A percentile compares a stretch with the other conserved stretches of the same genome.
phyloP scores from a whole-genome alignment of 768 basidiomycete species.

The Ramaria rubella region DNA sequence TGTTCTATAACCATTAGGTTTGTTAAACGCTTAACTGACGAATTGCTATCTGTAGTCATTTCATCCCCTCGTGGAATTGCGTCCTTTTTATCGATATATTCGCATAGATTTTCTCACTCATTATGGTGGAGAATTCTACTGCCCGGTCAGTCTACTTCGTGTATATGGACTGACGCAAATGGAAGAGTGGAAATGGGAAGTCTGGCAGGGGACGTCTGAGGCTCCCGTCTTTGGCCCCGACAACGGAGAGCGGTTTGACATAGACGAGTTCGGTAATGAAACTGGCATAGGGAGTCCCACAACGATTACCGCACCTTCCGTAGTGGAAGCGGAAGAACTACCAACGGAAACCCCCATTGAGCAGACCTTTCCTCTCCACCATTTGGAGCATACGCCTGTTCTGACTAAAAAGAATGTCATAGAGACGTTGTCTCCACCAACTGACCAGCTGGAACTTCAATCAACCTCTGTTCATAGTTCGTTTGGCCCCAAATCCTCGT shows the following conservation, averaged over 20 bases:
- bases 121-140: conserved; percentile 94
- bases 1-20: neutral
- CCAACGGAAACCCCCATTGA: neutral
- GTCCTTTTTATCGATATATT: conserved; percentile 88
- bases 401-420: neutral
- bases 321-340: neutral
- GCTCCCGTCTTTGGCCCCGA: neutral
- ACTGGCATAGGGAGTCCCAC: neutral
- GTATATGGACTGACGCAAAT: conserved; percentile 96
- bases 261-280: neutral
- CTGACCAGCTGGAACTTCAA: no score
- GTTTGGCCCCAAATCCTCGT: no score
- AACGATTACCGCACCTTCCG: neutral
- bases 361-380: neutral
- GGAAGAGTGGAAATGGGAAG: conserved; percentile 92
- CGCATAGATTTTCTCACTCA: conserved; percentile 91
- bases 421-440: no score
- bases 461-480: no score
- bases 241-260: neutral
- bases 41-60: conserved; percentile 47
- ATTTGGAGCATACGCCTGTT: neutral
- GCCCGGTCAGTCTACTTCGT: conserved; percentile 85
- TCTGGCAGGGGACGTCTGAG: conserved; percentile 48
- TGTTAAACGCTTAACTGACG: neutral
- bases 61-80: conserved; percentile 63